Evolutionary conservation across 176 grass and related monocot species (phyloP), one percentile per base, ranked within the genome.

Genomic region (Hordeum vulgare): DNA sequence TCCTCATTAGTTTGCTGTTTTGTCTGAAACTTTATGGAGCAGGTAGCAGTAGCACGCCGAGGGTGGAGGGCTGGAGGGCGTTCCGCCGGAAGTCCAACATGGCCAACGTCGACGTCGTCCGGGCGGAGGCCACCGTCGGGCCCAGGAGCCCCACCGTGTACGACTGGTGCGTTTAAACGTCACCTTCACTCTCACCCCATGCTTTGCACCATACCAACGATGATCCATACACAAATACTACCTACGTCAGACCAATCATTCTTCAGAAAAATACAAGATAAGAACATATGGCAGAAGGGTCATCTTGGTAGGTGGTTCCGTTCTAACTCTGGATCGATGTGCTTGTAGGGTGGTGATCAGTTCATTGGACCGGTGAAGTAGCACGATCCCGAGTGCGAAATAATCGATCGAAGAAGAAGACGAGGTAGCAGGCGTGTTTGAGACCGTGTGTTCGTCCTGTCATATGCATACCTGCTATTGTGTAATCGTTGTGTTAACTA

Each of bases 81-180:
- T 49, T 84, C 15, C 68, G 72, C 71, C 89, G 88, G 86, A 97
- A 83, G 79, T 66, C 85, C 66, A 89, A 88, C 77, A 73, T 45
- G 15, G 63, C 62, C 33, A 21, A 35, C 60, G 84, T 39, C 15
- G 79, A 56, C 51, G 18, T 21, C 18, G 51, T 56, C 51, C 18
- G 54, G 15, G 27, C 20, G 29, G 83, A 86, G 26, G 29, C 72
- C 0, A 9, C 83, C 74, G 83, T 80, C 21, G 84, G 75, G 28
- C 94, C 92, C 6, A 86, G 94, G 73, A 97, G 75, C 74, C 92
- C 94, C 86, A 97, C 92, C 45, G 94, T 97, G n/a, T 94, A 94
- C 21, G 94, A 97, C 84, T 97, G 94, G 94, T 97, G 77, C 51
- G 94, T 94, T 28, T 4, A 13, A 14, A 29, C 24, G 24, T 63